A percentile compares a stretch with the other conserved stretches of the same genome.
phyloP scores from a whole-genome alignment of 2,329 filamentous ascomycete species.

The Penicillium italicum region DNA sequence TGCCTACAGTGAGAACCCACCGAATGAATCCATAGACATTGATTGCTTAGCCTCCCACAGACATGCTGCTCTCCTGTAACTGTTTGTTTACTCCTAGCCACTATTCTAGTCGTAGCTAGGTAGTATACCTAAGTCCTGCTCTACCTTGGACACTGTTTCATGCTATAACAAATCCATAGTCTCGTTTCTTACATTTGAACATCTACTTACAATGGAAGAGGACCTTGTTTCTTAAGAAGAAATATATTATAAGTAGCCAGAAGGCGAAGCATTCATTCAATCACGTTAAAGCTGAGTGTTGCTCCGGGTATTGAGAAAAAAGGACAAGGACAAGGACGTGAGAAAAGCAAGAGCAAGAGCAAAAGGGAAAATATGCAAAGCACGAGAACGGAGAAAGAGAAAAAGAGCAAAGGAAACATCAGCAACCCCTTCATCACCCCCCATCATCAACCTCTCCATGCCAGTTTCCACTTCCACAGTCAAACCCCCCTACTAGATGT shows the following conservation, averaged over 20 bases:
- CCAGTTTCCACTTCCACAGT: neutral
- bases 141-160: neutral
- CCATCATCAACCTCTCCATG: neutral
- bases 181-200: too few relatives aligned
- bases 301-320: slow-evolving; percentile 10
- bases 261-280: slow-evolving; percentile 2
- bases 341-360: neutral
- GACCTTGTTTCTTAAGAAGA: neutral
- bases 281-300: neutral
- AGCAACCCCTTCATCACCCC: neutral
- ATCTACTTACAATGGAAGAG: neutral
- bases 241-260: neutral
- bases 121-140: neutral
- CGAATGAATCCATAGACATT: neutral
- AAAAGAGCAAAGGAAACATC: neutral
- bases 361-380: neutral
- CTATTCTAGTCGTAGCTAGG: neutral
- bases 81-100: neutral
- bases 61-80: neutral
- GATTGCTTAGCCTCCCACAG: neutral
- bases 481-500: neutral
- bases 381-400: neutral
- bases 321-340: neutral
- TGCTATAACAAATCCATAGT: neutral
- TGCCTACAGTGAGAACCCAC: neutral